Conservation (phyloP, 108 stramenopile genomes). For the Nannochloropsis gaditana region DNA sequence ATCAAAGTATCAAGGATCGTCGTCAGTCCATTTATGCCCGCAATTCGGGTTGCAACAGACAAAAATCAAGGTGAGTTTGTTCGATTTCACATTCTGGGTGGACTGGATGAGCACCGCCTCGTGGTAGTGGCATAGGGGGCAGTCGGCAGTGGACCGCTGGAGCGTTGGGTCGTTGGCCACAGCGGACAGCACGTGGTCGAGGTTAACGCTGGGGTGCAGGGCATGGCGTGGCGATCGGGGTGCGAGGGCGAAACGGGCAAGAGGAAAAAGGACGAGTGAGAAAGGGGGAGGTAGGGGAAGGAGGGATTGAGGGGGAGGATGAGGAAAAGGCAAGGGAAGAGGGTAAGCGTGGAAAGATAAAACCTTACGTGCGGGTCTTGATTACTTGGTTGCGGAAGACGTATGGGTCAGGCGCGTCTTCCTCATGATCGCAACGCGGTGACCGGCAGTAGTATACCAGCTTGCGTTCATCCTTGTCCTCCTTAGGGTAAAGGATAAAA, state of each 20-base stretch:
- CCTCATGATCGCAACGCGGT: not conserved
- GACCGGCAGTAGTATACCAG: not conserved
- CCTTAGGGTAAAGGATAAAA: constrained; percentile 12
- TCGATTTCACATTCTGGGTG: not conserved
- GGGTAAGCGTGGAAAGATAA: not conserved
- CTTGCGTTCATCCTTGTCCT: constrained; percentile 1
- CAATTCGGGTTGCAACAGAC: constrained; percentile 18
- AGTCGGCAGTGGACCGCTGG: constrained; percentile 10
- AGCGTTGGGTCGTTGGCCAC: constrained; percentile 8
- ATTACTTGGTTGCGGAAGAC: constrained; percentile 18
- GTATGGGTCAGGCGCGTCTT: constrained; percentile 10
- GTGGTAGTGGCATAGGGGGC: not conserved
- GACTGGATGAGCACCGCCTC: not conserved
- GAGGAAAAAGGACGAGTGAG: not conserved
- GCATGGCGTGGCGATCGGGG: not conserved
- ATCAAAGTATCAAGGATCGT: not conserved
- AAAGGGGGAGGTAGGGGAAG: not conserved
- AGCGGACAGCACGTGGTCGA: not conserved
- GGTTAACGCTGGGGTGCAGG: not conserved
- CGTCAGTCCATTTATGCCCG: not conserved
- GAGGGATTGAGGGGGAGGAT: not conserved
- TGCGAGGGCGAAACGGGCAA: not conserved
- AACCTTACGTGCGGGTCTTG: constrained; percentile 9
- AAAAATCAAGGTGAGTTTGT: not conserved
- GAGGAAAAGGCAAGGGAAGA: not conserved